A percentile compares a stretch with the other conserved stretches of the same genome.
Evolutionary conservation across 139 green algal species (phyloP).

Genomic region (Coccomyxa sp.): DNA sequence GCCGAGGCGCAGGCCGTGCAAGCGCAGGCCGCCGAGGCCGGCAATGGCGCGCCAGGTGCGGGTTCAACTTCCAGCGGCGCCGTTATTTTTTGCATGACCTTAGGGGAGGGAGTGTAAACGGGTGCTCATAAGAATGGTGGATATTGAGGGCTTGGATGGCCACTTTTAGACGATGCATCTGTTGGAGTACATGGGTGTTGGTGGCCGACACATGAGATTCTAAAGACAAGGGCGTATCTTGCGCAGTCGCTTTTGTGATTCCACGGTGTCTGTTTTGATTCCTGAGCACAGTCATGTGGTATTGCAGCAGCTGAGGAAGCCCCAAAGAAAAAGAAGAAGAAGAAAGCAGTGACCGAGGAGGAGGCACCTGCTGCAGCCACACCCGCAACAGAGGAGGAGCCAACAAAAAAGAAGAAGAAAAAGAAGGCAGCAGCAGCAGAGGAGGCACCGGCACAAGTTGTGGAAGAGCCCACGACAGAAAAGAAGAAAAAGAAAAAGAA

Average conservation of each 20-base stretch:
- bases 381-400: conserved; percentile 2
- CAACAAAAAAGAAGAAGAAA: conserved; percentile 24
- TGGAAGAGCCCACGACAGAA: conserved; percentile 15
- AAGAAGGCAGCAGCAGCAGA: conserved; percentile 5
- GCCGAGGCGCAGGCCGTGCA: conserved; percentile 6
- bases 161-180: no score
- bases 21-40: neutral
- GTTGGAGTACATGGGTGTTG: no score
- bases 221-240: no score
- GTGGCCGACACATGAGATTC: no score
- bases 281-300: neutral
- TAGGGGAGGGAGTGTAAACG: no score
- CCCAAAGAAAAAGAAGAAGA: conserved; percentile 33
- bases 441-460: neutral
- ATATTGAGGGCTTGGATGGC: no score
- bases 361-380: neutral
- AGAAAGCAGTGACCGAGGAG: conserved; percentile 15
- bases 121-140: no score
- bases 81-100: neutral
- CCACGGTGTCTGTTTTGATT: no score
- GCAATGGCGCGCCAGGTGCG: neutral
- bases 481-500: conserved; percentile 54
- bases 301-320: conserved; percentile 1
- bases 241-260: no score
- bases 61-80: neutral